Evolutionary conservation across 495 filamentous ascomycete genomes (phyloP), one percentile per base, ranked within the genome.

Genomic region (Sordaria brevicollis): DNA sequence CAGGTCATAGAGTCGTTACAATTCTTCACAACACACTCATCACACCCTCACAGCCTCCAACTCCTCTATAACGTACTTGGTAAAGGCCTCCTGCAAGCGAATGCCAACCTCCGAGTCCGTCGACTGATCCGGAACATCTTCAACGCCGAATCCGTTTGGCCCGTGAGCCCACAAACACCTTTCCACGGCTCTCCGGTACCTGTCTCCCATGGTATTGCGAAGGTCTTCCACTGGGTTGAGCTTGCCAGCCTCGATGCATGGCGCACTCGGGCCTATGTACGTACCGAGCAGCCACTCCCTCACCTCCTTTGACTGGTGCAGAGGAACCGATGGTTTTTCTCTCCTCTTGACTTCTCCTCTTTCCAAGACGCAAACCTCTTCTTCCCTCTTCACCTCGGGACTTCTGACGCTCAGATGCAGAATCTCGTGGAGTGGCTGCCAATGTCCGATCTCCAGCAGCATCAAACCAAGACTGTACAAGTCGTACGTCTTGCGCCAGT

Each of bases 381-480:
- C 7, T 1, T 9, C 1, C 35, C 8, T 36, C 39, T 67, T 38
- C 6, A 37, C 67, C 49, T 34, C 34, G 1, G 17, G 19, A 7
- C 65, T 54, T 34, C 65, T 21, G 0, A 5, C 62, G 19, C 17
- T 37, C 36, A 87, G 75, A 0, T 65, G 54, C 68, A 86, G 65
- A 8, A 87, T 72, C 33, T 69, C 35, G 35, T 82, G 73, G 21
- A 86, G 78, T 5, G 80, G 81, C 72, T 82, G 72, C 85, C 85
- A 86, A 70, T 83, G 77, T 17, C 82, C 84, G 70, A 86, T 80
- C 71, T 87, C 84, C 13, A 86, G 69, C 65, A 86, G 69, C 11
- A 87, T 68, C 25, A 86, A 69, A 0, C 85, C 85, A 0, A 87
- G 74, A 31, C 77, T 80, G 69, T 87, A 87, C 54, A 87, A 71